Evolutionary conservation across 202 grass and related monocot genomes (phyloP), one percentile per base, ranked within the genome.

Genomic region (Schoenoplectus triqueter): DNA sequence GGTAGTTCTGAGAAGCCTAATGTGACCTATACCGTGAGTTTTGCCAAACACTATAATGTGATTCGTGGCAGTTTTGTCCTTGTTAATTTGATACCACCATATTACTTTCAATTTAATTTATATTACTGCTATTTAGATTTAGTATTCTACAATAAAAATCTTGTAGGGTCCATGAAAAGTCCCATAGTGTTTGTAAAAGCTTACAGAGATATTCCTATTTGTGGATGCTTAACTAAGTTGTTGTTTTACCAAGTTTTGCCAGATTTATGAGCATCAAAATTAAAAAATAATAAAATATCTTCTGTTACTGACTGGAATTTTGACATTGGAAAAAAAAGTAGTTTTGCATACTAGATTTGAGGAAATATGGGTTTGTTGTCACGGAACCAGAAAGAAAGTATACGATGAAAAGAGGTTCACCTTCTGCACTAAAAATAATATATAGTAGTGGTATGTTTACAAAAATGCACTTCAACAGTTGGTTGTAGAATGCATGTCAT

Each of bases 1-100:
- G 86, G 92, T 3, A 85, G 80, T 3, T 88, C 89, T 46, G 92
- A 94, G 88, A 94, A 94, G 87, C 92, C 92, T 5, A 85, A 94
- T 82, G 89, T 92, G 18, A 88, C 84, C 17, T 94, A 94, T 41
- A 77, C 52, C n/a, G 92, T 94, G 77, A 88, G 92, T 81, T 77
- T 8, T 56, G 20, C 39, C 14, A 6, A 76, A 39, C 10, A 31
- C 19, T 75, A 52, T 2, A 54, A 6, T 75, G 10, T 55, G 4
- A 56, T 75, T 22, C 4, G 47, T 17, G 44, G 31, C 39, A 40
- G 9, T 66, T 20, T 20, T 39, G 64, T 66, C 39, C 31, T 15
- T 69, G 2, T 42, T 67, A 22, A 67, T 9, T 67, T 41, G 10
- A 39, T 47, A 42, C 68, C 68, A 71, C 14, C 15, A 9, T 47